Percentiles rank a stretch among this genome's conserved stretches.
phyloP scores from a whole-genome alignment of 2,329 filamentous ascomycete genomes.

The Metarhizium robertsii region DNA sequence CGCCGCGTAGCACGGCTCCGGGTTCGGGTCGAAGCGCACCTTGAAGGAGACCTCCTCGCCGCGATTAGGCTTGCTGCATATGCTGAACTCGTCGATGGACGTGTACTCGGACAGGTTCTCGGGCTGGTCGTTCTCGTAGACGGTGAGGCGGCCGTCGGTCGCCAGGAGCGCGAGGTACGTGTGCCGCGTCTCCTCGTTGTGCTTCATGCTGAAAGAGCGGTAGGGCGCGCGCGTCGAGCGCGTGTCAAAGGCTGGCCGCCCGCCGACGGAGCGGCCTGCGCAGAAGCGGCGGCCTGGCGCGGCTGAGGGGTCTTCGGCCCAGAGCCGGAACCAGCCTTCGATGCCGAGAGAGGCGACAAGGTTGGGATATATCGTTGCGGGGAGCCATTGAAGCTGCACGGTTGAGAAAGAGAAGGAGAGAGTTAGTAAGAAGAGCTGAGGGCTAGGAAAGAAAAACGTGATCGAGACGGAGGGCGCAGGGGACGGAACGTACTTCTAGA shows the following conservation, averaged over 20 bases:
- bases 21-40: slow-evolving; percentile 81
- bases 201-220: slow-evolving; percentile 76
- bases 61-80: slow-evolving; percentile 60
- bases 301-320: slow-evolving; percentile 82
- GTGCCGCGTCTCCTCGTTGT: slow-evolving; percentile 68
- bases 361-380: slow-evolving; percentile 76
- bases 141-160: slow-evolving; percentile 66
- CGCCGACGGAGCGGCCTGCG: slow-evolving; percentile 38
- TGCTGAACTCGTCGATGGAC: slow-evolving; percentile 64
- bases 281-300: slow-evolving; percentile 76
- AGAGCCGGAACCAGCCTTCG: slow-evolving; percentile 83
- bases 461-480: not conserved
- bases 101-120: slow-evolving; percentile 72
- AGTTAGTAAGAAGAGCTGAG: not conserved
- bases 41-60: slow-evolving; percentile 84
- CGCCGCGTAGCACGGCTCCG: slow-evolving; percentile 67
- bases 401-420: not conserved
- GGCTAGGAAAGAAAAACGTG: too few relatives aligned
- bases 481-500: slow-evolving; percentile 54
- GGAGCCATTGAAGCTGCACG: slow-evolving; percentile 79
- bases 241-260: slow-evolving; percentile 46
- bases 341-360: slow-evolving; percentile 81
- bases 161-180: slow-evolving; percentile 81
- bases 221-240: slow-evolving; percentile 53
- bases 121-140: slow-evolving; percentile 79